Base-by-base conservation (phyloP, 352 stramenopile species). In the Pythium coloratum region DNA sequence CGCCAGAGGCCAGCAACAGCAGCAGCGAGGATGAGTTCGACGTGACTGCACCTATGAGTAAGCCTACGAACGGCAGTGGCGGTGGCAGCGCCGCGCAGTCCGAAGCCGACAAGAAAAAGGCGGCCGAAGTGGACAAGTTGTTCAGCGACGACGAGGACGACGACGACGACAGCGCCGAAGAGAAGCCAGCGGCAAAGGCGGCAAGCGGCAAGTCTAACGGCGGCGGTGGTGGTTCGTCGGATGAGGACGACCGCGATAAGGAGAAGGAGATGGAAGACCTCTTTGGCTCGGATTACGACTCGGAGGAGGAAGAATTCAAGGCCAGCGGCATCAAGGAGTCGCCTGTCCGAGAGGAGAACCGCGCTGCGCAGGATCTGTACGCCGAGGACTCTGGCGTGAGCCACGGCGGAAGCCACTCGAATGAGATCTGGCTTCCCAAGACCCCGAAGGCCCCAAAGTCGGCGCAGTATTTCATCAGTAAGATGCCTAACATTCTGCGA, bases 271-370 rank as follows among this genome's bases (percentile, higher is more conserved):
- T 95, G 85, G 82, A 91, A 59, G 87, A 95, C n/a, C 77, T 95
- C 24, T 95, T 95, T 61, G 87, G 87, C 55, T 95, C 87, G 42
- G 87, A 95, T 65, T 95, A 95, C 69, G 87, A 95, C 71, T 95
- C 87, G 62, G 87, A 92, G 57, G 86, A 94, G 65, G 87, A 95
- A 55, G 87, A 95, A 62, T 94, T 95, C 76, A 94, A 95, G 69
- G 87, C 87, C 59, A 95, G 86, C 46, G 87, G 85, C 59, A 78
- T 95, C 47, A 94, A 94, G 73, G 87, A 95, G 67, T 92, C 84
- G 33, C 84, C 84, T 13, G 81, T 90, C 36, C 79, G 82, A 7
- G 84, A 92, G 20, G 78, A 86, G 36, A 67, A 73, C 64, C 85
- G 85, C 20, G 73, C 38, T 1, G 53, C 66, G 61, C 76, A 70